Evolutionary conservation across 331 rosid species (phyloP), one percentile per base, ranked within the genome.

Genomic region (Stylosanthes scabra): DNA sequence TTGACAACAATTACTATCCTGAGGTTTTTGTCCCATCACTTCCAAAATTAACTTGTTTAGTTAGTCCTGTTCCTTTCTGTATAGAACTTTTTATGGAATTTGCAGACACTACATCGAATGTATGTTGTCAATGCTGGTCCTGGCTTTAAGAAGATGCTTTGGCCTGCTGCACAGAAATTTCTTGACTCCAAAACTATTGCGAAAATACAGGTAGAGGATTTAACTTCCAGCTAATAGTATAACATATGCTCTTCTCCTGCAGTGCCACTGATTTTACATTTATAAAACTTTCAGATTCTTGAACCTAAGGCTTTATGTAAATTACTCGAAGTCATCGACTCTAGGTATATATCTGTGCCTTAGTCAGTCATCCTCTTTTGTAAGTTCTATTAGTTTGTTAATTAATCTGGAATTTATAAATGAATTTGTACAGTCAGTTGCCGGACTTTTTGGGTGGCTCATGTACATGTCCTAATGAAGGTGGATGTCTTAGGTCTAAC

Each of bases 91-190:
- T 20, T 39, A 2, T 61, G 52, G 44, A 60, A 58, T 80, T 31
- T 72, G 15, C 87, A 93, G 98, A 93, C 98, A 8, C 71, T 93
- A 71, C 90, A 93, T 80, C 88, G 89, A 44, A 93, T 90, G 96
- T 93, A 87, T 79, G 77, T 93, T 1, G 90, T 93, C 75, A 90
- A 93, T 86, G 98, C 98, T 83, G 97, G 98, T 72, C 73, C 96
- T 57, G 97, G 91, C 51, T 93, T 93, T 82, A 93, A 83, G 83
- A 93, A 81, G 86, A 82, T 93, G 88, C 97, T 93, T 74, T 90
- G 98, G 98, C 98, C 97, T 61, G 91, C 98, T 72, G 96, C 97
- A 9, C 96, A 87, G 74, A 93, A 86, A 66, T 87, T 90, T 86
- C 89, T 90, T 72, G 98, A 93, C 65, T 55, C 86, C 40, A 86